Percentiles rank a stretch among this genome's conserved stretches.
These are phyloP conservation scores for Dothideomycetes sp. DNA, from an alignment of 2,329 filamentous ascomycete species.

Conservation along the genomic window DNA sequence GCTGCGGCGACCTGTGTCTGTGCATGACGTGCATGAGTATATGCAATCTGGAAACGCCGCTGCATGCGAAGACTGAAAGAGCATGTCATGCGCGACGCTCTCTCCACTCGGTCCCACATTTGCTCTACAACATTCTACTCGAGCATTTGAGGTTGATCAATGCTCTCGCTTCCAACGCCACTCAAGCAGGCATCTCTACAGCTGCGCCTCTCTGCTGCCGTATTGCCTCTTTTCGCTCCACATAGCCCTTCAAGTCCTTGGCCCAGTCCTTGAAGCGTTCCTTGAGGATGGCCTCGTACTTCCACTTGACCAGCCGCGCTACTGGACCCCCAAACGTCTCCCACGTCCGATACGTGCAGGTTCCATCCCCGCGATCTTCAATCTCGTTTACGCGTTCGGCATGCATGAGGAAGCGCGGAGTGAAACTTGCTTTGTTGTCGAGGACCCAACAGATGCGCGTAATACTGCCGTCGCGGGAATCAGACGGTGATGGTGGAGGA, in stretches of 20 bases:
- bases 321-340: conserved; percentile 32
- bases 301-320: conserved; percentile 31
- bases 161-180: too few relatives aligned
- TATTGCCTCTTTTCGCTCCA: conserved; percentile 19
- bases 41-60: too few relatives aligned
- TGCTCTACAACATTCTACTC: too few relatives aligned
- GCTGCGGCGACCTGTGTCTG: too few relatives aligned
- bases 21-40: too few relatives aligned
- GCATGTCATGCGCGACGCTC: too few relatives aligned
- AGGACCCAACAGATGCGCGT: conserved; percentile 20
- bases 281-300: conserved; percentile 26
- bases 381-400: conserved; percentile 39
- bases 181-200: conserved; percentile 5
- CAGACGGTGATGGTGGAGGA: conserved; percentile 14
- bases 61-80: too few relatives aligned
- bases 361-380: conserved; percentile 24
- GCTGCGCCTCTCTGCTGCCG: not conserved
- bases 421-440: conserved; percentile 18
- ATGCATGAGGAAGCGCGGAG: conserved; percentile 24
- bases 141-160: too few relatives aligned
- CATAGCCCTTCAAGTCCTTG: conserved; percentile 28
- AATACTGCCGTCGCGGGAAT: conserved; percentile 12
- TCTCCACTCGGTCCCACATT: too few relatives aligned
- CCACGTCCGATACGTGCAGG: conserved; percentile 31
- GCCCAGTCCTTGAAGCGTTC: conserved; percentile 30